A percentile compares a stretch with the other conserved stretches of the same genome.
phyloP scores from a whole-genome alignment of 768 basidiomycete genomes.

The Crassisporium funariophilum region DNA sequence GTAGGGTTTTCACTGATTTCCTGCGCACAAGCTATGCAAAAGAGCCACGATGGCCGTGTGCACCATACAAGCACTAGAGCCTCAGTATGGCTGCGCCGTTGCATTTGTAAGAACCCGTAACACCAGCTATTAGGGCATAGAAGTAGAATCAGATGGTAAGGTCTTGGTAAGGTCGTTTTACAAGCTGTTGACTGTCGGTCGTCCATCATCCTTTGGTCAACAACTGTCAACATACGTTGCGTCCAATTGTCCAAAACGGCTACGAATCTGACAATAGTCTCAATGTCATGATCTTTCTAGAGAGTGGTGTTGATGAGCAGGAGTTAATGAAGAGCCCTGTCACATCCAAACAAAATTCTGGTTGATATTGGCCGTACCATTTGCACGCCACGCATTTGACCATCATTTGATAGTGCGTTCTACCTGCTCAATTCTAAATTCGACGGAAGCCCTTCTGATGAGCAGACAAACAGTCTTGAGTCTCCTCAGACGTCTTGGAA shows the following conservation, averaged over 20 bases:
- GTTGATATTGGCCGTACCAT: constrained; percentile 1
- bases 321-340: constrained; percentile 1
- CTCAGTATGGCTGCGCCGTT: no score
- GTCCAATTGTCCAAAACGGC: background rate
- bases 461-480: constrained; percentile 1
- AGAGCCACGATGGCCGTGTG: no score
- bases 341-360: background rate
- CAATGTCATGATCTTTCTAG: background rate
- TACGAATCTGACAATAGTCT: background rate
- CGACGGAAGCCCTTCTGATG: background rate
- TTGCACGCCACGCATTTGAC: constrained; percentile 1
- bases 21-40: no score
- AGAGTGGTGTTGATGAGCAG: background rate
- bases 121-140: no score
- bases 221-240: background rate
- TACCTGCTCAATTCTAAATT: constrained; percentile 1
- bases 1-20: no score
- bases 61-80: no score
- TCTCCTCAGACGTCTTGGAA: constrained; percentile 2
- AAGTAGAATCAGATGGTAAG: no score
- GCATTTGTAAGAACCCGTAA: no score
- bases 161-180: no score
- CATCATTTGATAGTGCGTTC: constrained; percentile 2
- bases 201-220: background rate
- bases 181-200: no score